Evolutionary conservation across 2,329 filamentous ascomycete species (phyloP).

Genomic region (Venturiaceae sp.): DNA sequence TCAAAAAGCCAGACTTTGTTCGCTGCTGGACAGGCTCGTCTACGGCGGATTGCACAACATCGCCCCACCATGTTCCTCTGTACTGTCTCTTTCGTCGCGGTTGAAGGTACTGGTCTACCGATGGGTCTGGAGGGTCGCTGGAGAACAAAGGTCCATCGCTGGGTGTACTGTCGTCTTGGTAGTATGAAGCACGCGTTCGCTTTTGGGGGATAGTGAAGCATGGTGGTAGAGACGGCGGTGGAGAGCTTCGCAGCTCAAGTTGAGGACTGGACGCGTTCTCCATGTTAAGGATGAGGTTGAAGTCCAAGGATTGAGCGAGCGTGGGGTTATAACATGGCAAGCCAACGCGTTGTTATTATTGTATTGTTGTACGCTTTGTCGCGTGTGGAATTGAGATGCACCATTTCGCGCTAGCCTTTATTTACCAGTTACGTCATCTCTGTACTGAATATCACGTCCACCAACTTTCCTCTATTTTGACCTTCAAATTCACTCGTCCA

Average conservation of each 20-base stretch:
- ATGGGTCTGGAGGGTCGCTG: slow-evolving; percentile 51
- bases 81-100: slow-evolving; percentile 52
- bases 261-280: background rate
- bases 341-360: background rate
- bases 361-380: too few relatives aligned
- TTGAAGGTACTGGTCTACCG: slow-evolving; percentile 48
- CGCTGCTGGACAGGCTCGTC: slow-evolving; percentile 21
- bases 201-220: background rate
- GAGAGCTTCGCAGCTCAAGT: background rate
- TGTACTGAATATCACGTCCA: too few relatives aligned
- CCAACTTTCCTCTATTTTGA: too few relatives aligned
- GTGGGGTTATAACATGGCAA: background rate
- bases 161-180: slow-evolving; percentile 1
- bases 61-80: slow-evolving; percentile 55
- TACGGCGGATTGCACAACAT: slow-evolving; percentile 12
- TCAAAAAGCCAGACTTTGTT: slow-evolving; percentile 43
- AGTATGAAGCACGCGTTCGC: background rate
- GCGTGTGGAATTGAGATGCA: too few relatives aligned
- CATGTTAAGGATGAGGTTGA: background rate
- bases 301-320: background rate
- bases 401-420: too few relatives aligned
- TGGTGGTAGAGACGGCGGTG: slow-evolving; percentile 1
- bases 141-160: slow-evolving; percentile 62
- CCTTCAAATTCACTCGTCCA: too few relatives aligned
- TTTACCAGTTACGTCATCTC: too few relatives aligned